phyloP scores from a whole-genome alignment of 148 eudicot genomes.

The Drosera capensis region DNA sequence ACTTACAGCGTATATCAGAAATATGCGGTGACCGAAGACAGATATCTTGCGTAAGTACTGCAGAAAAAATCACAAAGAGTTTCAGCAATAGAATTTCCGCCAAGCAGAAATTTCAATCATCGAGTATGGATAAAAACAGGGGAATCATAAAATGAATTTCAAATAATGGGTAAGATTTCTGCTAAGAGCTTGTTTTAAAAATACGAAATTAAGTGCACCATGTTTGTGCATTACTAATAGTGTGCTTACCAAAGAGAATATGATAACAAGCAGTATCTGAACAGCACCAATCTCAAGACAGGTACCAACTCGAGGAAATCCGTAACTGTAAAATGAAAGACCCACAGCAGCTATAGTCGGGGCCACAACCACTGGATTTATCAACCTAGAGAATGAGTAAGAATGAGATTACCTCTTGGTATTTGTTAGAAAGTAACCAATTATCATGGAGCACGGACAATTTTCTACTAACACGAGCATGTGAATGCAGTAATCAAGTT shows the following conservation, averaged over 20 bases:
- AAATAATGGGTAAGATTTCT: too few relatives aligned
- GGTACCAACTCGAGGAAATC: constrained; percentile 82
- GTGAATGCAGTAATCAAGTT: too few relatives aligned
- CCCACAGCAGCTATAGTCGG: constrained; percentile 98
- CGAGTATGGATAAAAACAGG: too few relatives aligned
- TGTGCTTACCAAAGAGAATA: constrained; percentile 91
- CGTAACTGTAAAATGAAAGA: constrained; percentile 91
- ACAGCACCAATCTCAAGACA: constrained; percentile 90
- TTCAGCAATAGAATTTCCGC: constrained; percentile 1
- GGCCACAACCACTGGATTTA: constrained; percentile 95
- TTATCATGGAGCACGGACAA: background rate
- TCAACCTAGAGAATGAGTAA: constrained; percentile 38
- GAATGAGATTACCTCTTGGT: background rate
- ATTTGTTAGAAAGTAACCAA: background rate
- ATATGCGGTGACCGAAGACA: constrained; percentile 76
- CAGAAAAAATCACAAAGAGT: constrained; percentile 13
- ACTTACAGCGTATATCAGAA: constrained; percentile 93
- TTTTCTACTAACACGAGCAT: too few relatives aligned
- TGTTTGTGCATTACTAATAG: too few relatives aligned
- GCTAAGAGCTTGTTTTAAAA: too few relatives aligned
- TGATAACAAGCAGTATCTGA: constrained; percentile 73
- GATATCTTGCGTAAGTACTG: constrained; percentile 98
- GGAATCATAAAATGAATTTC: too few relatives aligned
- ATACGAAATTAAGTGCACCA: too few relatives aligned
- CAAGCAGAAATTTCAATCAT: too few relatives aligned